Evolutionary conservation across 805 yeast species (phyloP).

Genomic region (Candida anglica): DNA sequence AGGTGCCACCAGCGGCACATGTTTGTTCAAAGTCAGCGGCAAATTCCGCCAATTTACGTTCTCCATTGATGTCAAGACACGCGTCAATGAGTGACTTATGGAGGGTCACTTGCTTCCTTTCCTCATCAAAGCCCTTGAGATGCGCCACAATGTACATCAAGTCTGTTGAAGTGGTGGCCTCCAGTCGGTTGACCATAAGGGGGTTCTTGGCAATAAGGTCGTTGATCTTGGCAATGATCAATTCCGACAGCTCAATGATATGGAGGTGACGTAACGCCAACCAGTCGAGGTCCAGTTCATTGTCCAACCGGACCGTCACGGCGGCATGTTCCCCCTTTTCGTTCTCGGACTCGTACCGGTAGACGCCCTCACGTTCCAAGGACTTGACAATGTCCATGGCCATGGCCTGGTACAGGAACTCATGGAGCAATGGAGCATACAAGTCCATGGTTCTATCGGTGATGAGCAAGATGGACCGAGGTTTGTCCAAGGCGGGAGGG

Average conservation of each 20-base stretch:
- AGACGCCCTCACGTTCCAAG: slow-evolving; percentile 40
- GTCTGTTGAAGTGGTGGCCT: slow-evolving; percentile 65
- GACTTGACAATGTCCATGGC: slow-evolving; percentile 65
- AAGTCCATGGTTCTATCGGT: slow-evolving; percentile 83
- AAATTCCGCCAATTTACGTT: slow-evolving; percentile 55
- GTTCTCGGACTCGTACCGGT: slow-evolving; percentile 52
- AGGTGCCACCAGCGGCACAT: slow-evolving; percentile 67
- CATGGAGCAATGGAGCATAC: slow-evolving; percentile 81
- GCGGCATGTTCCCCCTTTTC: slow-evolving; percentile 39
- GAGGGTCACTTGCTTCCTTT: slow-evolving; percentile 53
- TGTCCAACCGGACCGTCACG: slow-evolving; percentile 38
- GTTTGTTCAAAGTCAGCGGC: slow-evolving; percentile 85
- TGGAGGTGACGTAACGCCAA: slow-evolving; percentile 65
- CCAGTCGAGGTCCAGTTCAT: slow-evolving; percentile 75
- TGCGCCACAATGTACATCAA: slow-evolving; percentile 73
- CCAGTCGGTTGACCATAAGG: slow-evolving; percentile 62
- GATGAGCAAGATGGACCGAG: slow-evolving; percentile 70
- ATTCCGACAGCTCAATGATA: slow-evolving; percentile 68
- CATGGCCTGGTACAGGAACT: slow-evolving; percentile 89
- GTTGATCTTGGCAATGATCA: slow-evolving; percentile 52
- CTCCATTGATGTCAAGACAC: slow-evolving; percentile 57
- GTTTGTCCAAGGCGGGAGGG: slow-evolving; percentile 55
- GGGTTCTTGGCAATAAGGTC: slow-evolving; percentile 72
- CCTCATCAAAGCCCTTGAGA: slow-evolving; percentile 63
- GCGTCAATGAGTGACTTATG: slow-evolving; percentile 63